These are phyloP conservation scores for Quercus aquifolioides DNA, from an alignment of 306 rosid species.

Conservation along the genomic window DNA sequence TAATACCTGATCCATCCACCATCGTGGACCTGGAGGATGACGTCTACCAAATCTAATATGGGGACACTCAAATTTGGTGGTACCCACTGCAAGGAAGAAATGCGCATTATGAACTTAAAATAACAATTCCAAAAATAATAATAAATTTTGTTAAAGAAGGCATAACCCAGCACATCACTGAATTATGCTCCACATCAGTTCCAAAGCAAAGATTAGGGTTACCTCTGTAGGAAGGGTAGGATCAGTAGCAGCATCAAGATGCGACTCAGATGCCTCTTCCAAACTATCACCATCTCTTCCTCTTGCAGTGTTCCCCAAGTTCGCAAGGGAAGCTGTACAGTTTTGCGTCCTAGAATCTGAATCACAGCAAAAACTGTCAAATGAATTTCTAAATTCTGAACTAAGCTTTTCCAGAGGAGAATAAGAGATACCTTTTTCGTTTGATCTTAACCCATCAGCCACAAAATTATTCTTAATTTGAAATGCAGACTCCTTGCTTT, in stretches of 20 bases:
- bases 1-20: constrained; percentile 99
- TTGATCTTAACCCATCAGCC: constrained; percentile 52
- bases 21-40: constrained; percentile 91
- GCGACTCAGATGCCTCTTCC: constrained; percentile 42
- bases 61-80: constrained; percentile 92
- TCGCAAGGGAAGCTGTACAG: constrained; percentile 36
- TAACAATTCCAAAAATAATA: not conserved
- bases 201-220: not conserved
- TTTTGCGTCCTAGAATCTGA: constrained; percentile 42
- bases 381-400: constrained; percentile 32
- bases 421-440: constrained; percentile 44
- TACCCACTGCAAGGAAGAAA: constrained; percentile 77
- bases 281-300: constrained; percentile 36
- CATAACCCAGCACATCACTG: not conserved
- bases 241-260: constrained; percentile 56
- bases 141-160: not conserved
- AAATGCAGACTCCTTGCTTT: constrained; percentile 54
- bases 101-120: constrained; percentile 7
- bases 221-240: constrained; percentile 88
- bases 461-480: constrained; percentile 45
- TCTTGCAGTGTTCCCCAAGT: constrained; percentile 40
- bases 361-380: constrained; percentile 37
- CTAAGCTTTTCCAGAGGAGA: constrained; percentile 37
- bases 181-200: not conserved
- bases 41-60: constrained; percentile 87